A percentile compares a stretch with the other conserved stretches of the same genome.
phyloP scores from a whole-genome alignment of 1,139 yeast genomes.

The Hyphopichia pseudoburtonii region DNA sequence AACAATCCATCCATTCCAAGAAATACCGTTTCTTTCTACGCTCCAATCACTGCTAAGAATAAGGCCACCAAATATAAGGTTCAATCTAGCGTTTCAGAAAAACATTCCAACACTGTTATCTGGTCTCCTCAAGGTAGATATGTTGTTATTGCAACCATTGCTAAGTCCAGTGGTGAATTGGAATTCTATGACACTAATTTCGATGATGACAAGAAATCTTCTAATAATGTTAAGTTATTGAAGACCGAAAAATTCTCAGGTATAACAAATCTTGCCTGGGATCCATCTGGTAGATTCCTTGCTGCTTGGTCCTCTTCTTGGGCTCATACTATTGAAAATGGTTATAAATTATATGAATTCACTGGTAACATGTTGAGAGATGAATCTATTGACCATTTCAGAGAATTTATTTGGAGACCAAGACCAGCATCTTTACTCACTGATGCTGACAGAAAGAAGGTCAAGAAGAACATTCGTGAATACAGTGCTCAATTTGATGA shows the following conservation, averaged over 20 bases:
- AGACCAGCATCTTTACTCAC: slow-evolving; percentile 81
- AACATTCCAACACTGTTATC: slow-evolving; percentile 68
- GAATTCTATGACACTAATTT: slow-evolving; percentile 87
- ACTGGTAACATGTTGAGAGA: slow-evolving; percentile 77
- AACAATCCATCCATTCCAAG: slow-evolving; percentile 70
- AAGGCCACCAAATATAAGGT: slow-evolving; percentile 49
- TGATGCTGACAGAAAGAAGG: slow-evolving; percentile 81
- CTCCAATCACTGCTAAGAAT: slow-evolving; percentile 78
- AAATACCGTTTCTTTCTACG: slow-evolving; percentile 77
- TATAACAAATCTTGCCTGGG: slow-evolving; percentile 89
- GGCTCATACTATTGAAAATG: slow-evolving; percentile 86
- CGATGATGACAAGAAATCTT: slow-evolving; percentile 62
- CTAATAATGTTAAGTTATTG: slow-evolving; percentile 62
- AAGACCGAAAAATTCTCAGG: slow-evolving; percentile 70
- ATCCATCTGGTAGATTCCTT: slow-evolving; percentile 89
- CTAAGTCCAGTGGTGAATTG: slow-evolving; percentile 63
- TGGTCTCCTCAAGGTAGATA: slow-evolving; percentile 97
- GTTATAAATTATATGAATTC: slow-evolving; percentile 83
- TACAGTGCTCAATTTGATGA: slow-evolving; percentile 94
- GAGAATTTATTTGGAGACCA: slow-evolving; percentile 95
- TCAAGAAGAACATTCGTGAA: slow-evolving; percentile 84
- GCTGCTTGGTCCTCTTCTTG: slow-evolving; percentile 87
- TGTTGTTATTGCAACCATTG: slow-evolving; percentile 72
- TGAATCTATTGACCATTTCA: slow-evolving; percentile 78
- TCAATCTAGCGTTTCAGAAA: slow-evolving; percentile 54